Percentiles rank a stretch among this genome's conserved stretches.
Evolutionary conservation across 306 rosid genomes (phyloP).

Genomic region (Vigna unguiculata): DNA sequence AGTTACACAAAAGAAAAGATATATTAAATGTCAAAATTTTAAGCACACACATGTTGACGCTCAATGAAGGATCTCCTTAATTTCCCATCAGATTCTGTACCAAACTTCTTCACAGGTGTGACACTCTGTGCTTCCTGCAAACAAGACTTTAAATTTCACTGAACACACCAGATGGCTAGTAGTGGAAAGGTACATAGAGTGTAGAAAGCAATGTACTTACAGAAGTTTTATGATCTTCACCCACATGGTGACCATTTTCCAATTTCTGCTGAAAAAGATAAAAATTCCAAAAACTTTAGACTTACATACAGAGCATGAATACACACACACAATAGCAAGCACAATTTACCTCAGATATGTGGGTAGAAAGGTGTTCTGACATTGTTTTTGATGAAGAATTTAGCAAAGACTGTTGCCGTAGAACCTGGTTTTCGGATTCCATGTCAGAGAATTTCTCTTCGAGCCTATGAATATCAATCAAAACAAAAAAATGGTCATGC

Average conservation of each 20-base stretch:
- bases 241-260: conserved; percentile 83
- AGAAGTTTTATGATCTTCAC: conserved; percentile 64
- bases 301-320: conserved; percentile 13
- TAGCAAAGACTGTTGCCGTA: conserved; percentile 73
- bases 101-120: conserved; percentile 81
- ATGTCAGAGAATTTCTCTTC: conserved; percentile 87
- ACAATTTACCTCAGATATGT: conserved; percentile 59
- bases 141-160: conserved; percentile 38
- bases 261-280: conserved; percentile 61
- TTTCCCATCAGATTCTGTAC: conserved; percentile 89
- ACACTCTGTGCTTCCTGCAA: conserved; percentile 68
- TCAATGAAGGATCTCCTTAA: conserved; percentile 86
- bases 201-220: conserved; percentile 55
- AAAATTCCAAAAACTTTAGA: conserved; percentile 31
- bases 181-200: neutral
- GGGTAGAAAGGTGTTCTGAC: conserved; percentile 71
- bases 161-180: conserved; percentile 29
- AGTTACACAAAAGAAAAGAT: conserved; percentile 28
- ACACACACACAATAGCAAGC: conserved; percentile 34
- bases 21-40: conserved; percentile 36
- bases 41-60: conserved; percentile 87
- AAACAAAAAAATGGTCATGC: conserved; percentile 42
- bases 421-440: conserved; percentile 88
- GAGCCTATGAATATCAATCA: conserved; percentile 66
- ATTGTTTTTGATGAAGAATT: conserved; percentile 65